A percentile compares a stretch with the other conserved stretches of the same genome.
Conservation (phyloP, 441 rosid species). For the Brassica balearica region DNA sequence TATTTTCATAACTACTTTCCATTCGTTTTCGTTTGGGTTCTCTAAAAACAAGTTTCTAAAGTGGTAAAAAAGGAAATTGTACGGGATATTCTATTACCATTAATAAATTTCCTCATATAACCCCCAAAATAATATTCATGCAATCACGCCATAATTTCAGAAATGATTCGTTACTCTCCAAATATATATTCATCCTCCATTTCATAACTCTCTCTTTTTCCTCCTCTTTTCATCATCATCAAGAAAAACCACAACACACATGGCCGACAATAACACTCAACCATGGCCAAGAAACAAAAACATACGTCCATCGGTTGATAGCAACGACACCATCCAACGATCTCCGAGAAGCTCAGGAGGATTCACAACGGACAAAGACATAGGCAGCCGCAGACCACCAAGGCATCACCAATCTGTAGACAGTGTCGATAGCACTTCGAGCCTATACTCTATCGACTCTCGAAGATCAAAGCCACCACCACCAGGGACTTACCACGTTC, state of each 20-base stretch:
- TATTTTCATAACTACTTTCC: neutral
- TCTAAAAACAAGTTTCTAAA: neutral
- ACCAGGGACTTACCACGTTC: constrained; percentile 68
- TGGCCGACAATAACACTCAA: constrained; percentile 12
- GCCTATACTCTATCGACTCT: constrained; percentile 36
- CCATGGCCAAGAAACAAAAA: neutral
- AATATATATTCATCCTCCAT: constrained; percentile 9
- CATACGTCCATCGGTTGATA: constrained; percentile 1
- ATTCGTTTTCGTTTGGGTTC: neutral
- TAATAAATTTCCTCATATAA: neutral
- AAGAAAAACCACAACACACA: neutral
- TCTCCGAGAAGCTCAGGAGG: constrained; percentile 16
- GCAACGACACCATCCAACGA: neutral
- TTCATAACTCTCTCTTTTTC: neutral
- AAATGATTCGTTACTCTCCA: neutral
- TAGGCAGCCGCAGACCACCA: constrained; percentile 8
- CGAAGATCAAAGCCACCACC: constrained; percentile 43
- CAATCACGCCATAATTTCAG: constrained; percentile 32
- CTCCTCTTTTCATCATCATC: neutral
- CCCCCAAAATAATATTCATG: constrained; percentile 16
- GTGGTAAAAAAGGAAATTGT: neutral
- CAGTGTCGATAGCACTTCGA: constrained; percentile 13
- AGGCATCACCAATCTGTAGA: neutral
- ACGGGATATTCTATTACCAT: constrained; percentile 12
- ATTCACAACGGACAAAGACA: neutral